Evolutionary conservation across 768 basidiomycete genomes (phyloP).

Genomic region (Suillus subluteus): DNA sequence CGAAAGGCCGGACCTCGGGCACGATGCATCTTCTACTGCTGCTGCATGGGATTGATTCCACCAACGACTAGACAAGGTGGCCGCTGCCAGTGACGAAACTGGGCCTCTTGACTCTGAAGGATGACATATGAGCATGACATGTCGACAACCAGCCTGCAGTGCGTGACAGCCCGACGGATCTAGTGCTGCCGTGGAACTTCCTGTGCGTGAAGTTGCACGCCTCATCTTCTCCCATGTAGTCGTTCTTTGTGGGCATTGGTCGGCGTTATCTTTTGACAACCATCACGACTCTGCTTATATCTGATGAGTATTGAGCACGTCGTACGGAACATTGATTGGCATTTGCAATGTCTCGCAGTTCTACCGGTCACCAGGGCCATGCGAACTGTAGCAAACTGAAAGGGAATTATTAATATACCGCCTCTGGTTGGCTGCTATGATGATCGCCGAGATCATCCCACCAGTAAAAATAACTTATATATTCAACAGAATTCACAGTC

Average conservation of each 20-base stretch:
- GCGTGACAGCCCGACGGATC: not conserved
- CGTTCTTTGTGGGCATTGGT: not conserved
- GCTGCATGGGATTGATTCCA: not conserved
- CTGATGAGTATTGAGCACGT: not conserved
- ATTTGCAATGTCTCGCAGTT: not conserved
- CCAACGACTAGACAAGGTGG: not conserved
- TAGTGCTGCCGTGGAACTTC: not conserved
- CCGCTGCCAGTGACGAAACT: not conserved
- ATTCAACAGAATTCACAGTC: not conserved
- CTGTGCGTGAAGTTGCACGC: not conserved
- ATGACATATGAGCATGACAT: not conserved
- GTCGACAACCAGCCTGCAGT: not conserved
- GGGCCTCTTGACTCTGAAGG: not conserved
- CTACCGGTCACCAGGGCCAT: not conserved
- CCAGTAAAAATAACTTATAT: not conserved
- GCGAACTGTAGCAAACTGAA: not conserved
- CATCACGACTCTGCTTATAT: not conserved
- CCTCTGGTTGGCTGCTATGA: not conserved
- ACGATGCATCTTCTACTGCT: not conserved
- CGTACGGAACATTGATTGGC: not conserved
- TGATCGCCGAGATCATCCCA: constrained; percentile 1
- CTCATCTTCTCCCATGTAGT: not conserved
- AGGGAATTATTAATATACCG: not conserved
- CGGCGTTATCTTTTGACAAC: not conserved
- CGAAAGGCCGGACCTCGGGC: not conserved